phyloP scores from a whole-genome alignment of 2,329 filamentous ascomycete species.

The Curvularia sp. region DNA sequence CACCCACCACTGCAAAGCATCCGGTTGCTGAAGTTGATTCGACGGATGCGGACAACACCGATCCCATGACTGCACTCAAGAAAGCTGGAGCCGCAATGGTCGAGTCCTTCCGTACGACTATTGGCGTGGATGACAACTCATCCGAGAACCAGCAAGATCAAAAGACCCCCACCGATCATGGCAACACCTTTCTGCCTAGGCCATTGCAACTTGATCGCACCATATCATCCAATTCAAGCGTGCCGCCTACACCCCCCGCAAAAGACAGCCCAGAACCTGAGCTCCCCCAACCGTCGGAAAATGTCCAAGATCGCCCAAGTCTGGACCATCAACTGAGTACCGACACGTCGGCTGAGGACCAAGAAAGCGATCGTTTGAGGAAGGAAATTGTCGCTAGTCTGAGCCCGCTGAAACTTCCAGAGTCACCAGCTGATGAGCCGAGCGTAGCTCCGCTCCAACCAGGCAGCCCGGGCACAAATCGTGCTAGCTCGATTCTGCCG shows the following conservation, averaged over 20 bases:
- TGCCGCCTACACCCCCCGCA: conserved; percentile 55
- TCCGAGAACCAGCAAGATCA: conserved; percentile 22
- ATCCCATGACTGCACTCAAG: conserved; percentile 55
- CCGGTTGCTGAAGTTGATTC: conserved; percentile 32
- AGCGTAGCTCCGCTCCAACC: conserved; percentile 39
- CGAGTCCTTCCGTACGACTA: conserved; percentile 53
- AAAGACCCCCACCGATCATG: conserved; percentile 22
- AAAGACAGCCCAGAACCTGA: conserved; percentile 52
- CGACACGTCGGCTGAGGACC: conserved; percentile 62
- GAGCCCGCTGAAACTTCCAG: conserved; percentile 46
- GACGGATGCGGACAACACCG: conserved; percentile 19
- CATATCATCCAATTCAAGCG: conserved; percentile 45
- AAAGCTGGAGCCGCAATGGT: conserved; percentile 58
- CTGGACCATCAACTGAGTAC: conserved; percentile 54
- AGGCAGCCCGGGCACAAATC: conserved; percentile 35
- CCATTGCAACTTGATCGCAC: conserved; percentile 50
- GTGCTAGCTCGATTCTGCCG: conserved; percentile 69
- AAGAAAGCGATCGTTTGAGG: conserved; percentile 73
- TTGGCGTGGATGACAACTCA: conserved; percentile 40
- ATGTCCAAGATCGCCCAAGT: conserved; percentile 30
- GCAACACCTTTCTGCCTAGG: conserved; percentile 47
- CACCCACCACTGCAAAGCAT: conserved; percentile 48
- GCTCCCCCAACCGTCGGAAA: conserved; percentile 31
- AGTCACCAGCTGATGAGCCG: conserved; percentile 24
- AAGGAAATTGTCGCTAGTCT: conserved; percentile 78